Base-by-base conservation (phyloP, 176 grass and related monocot genomes). In the Aegilops speltoides region DNA sequence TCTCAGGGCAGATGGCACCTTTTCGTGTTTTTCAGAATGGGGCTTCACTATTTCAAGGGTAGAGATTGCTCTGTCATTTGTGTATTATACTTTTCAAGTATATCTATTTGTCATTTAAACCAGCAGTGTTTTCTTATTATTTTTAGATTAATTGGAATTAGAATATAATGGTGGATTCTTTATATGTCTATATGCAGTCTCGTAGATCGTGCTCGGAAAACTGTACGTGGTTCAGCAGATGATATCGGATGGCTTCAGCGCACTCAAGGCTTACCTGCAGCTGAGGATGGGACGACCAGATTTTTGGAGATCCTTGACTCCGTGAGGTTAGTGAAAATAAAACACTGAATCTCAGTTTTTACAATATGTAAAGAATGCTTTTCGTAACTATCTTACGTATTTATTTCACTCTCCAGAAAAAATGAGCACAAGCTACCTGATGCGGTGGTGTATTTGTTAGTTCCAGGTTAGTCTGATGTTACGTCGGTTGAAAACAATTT, bases 181-280 rank as follows among this genome's bases (percentile, higher is more conserved):
- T 54, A 38, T 46, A 25, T 80, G 33, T 83, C 10, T 88, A 56
- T 88, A 54, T 84, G 43, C 80, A 98, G 95, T 17, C 91, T 98
- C 73, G 91, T 98, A 43, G 87, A 90, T 24, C 82, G 87, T 60
- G 93, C 95, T 89, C 88, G 89, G 78, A 98, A 95, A 88, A 98
- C 95, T 7, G 82, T 98, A 22, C 93, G 78, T 85, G 95, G 93
- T 82, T 98, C 93, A 3, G 93, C 95, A 83, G 89, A 95, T 83
- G 95, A 98, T 89, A 95, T 98, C 48, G 95, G 95, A 82, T 98
- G 93, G 95, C 89, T 98, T 70, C 91, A 95, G 34, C 36, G 19
- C 62, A 85, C 90, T 67, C 73, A 19, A 87, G 79, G 63, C 73
- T 90, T 98, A 90, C 93, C 85, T 50, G 76, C 89, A 73, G 86